Conservation (phyloP, 768 basidiomycete genomes). For the Coprinopsis marcescibilis region DNA sequence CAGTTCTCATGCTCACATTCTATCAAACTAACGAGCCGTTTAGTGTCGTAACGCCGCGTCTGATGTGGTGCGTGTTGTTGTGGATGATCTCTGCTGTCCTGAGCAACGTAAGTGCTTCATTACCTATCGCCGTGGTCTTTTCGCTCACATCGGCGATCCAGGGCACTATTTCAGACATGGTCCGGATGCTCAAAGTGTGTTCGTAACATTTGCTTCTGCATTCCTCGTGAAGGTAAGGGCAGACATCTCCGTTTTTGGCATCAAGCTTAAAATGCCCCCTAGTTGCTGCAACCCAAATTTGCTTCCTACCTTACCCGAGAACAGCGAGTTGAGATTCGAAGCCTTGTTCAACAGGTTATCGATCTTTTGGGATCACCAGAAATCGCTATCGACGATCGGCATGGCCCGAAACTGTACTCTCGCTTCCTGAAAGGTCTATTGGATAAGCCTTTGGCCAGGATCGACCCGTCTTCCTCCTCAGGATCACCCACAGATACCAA, state of each 20-base stretch:
- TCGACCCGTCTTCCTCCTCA: slow-evolving; percentile 17
- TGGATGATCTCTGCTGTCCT: slow-evolving; percentile 52
- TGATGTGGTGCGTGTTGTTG: slow-evolving; percentile 57
- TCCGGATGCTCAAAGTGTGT: slow-evolving; percentile 75
- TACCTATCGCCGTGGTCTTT: neutral
- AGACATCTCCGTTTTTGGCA: neutral
- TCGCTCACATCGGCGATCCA: slow-evolving; percentile 11
- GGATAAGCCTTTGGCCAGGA: slow-evolving; percentile 45
- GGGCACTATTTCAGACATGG: slow-evolving; percentile 59
- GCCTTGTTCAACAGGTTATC: slow-evolving; percentile 58
- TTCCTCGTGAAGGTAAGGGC: slow-evolving; percentile 70
- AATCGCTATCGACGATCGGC: slow-evolving; percentile 74
- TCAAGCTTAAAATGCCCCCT: slow-evolving; percentile 3
- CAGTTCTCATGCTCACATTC: neutral
- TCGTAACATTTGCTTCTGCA: slow-evolving; percentile 74
- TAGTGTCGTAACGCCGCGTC: slow-evolving; percentile 66
- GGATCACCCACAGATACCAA: slow-evolving; percentile 6
- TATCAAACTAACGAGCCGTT: slow-evolving; percentile 3
- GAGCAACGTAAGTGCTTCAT: slow-evolving; percentile 40
- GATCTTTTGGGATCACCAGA: slow-evolving; percentile 63
- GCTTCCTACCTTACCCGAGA: slow-evolving; percentile 51
- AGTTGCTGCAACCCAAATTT: slow-evolving; percentile 79
- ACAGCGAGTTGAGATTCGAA: slow-evolving; percentile 55
- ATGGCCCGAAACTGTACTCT: slow-evolving; percentile 76
- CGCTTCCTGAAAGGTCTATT: slow-evolving; percentile 72